Conservation (phyloP, 2,329 filamentous ascomycete genomes). For the Alternaria longipes region DNA sequence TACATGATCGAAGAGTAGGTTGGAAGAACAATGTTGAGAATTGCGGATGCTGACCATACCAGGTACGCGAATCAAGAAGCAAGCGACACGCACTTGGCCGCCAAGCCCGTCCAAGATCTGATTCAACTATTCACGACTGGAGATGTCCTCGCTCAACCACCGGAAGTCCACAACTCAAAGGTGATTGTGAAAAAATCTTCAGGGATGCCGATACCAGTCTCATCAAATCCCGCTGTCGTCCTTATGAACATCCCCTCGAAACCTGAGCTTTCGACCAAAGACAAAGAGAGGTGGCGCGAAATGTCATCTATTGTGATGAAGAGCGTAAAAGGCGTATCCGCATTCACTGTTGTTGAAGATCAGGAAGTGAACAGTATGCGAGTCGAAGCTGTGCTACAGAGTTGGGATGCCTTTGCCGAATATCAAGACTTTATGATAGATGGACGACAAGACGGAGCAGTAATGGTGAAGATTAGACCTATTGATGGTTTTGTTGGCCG, state of each 20-base stretch:
- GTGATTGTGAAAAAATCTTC: constrained; percentile 15
- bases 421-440: constrained; percentile 21
- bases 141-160: constrained; percentile 30
- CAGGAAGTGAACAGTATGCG: constrained; percentile 21
- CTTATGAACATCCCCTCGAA: constrained; percentile 26
- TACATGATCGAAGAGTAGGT: constrained; percentile 40
- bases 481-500: constrained; percentile 32
- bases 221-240: constrained; percentile 24
- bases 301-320: constrained; percentile 13
- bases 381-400: constrained; percentile 17
- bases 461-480: constrained; percentile 22
- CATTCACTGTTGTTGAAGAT: constrained; percentile 22
- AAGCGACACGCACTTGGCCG: constrained; percentile 31
- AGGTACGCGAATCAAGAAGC: constrained; percentile 33
- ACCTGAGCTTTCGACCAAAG: constrained; percentile 5
- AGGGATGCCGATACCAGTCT: constrained; percentile 1
- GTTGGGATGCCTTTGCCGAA: constrained; percentile 15
- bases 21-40: neutral
- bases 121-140: constrained; percentile 32
- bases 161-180: constrained; percentile 30
- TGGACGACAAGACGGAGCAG: constrained; percentile 10
- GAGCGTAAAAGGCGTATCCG: constrained; percentile 16
- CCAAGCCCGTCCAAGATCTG: constrained; percentile 34
- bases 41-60: neutral
- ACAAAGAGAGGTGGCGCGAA: constrained; percentile 15